Base-by-base conservation (phyloP, 495 filamentous ascomycete species). In the Trichoderma asperelloides region DNA sequence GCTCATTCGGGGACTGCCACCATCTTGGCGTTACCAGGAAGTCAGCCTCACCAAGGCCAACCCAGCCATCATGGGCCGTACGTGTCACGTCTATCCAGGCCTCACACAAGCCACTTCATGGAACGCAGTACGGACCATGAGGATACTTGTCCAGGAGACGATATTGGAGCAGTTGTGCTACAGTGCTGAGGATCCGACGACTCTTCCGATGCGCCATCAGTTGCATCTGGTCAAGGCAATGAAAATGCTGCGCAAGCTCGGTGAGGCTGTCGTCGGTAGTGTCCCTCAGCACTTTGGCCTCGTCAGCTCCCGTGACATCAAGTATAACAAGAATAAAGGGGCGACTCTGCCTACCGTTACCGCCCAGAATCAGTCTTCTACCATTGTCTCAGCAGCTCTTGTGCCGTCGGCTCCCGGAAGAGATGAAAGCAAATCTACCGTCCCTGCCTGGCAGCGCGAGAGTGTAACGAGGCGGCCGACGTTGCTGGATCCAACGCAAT, bases 101-200 rank as follows among this genome's bases (percentile, higher is more conserved):
- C 72, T 81, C n/a, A 84, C 81, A 80, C 73, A 81, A 30, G 78
- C 78, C 63, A 79, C 79, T n/a, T 70, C 82, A 9, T 87, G 82
- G 81, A 88, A 87, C 68, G 77, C 79, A 41, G 82, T 87, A 65
- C 83, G 85, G 37, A 80, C 79, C 40, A 77, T 80, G 13, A 82
- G 85, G 21, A 84, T 89, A 65, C 70, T 88, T n/a, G 71, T 85
- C 49, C 82, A 82, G 68, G 84, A 87, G 65, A 82, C 83, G 23
- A 82, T 87, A 16, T 41, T 65, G 39, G 64, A 65, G 41, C 64
- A 65, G 64, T 21, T 65, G n/a, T 65, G 64, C 41, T 27, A 40
- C 40, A 65, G 64, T n/a, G 43, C 51, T 7, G 64, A 40, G 0
- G 39, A 45, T 28, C 39, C 64, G 1, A 45, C 64, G 64, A 67